phyloP scores from a whole-genome alignment of 2,329 filamentous ascomycete genomes.

The Diaporthe amygdali region DNA sequence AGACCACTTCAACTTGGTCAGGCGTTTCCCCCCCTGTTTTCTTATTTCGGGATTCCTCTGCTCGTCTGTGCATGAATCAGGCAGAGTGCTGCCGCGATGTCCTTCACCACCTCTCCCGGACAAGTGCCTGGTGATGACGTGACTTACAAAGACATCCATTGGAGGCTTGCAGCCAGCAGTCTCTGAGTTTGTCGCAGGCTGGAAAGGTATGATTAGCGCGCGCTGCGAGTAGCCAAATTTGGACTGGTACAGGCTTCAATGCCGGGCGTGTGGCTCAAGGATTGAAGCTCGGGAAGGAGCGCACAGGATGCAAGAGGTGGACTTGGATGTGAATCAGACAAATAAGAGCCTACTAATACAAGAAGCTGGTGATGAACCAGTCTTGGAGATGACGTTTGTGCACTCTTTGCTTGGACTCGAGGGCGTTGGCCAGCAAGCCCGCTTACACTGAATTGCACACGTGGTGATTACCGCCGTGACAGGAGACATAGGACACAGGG shows the following conservation, averaged over 20 bases:
- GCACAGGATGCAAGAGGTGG: not conserved
- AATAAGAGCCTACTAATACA: not conserved
- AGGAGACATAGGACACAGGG: not conserved
- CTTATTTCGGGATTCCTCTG: conserved; percentile 19
- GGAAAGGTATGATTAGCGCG: not conserved
- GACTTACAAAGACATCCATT: not conserved
- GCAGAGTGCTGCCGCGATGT: not conserved
- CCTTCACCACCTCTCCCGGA: not conserved
- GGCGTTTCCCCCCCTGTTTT: conserved; percentile 43
- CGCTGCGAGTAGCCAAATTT: not conserved
- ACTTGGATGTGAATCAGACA: not conserved
- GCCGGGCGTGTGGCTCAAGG: not conserved
- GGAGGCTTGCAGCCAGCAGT: not conserved
- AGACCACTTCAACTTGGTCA: conserved; percentile 72
- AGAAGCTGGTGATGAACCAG: not conserved
- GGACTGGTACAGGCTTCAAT: not conserved
- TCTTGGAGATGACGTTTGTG: not conserved
- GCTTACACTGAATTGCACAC: not conserved
- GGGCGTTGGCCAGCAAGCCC: not conserved
- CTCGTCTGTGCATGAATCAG: not conserved
- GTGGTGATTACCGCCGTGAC: not conserved
- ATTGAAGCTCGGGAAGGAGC: not conserved
- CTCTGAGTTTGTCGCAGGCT: not conserved
- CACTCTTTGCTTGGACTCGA: not conserved
- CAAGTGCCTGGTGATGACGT: conserved; percentile 16